phyloP scores from a whole-genome alignment of 768 basidiomycete genomes.

The Suillus placidus region DNA sequence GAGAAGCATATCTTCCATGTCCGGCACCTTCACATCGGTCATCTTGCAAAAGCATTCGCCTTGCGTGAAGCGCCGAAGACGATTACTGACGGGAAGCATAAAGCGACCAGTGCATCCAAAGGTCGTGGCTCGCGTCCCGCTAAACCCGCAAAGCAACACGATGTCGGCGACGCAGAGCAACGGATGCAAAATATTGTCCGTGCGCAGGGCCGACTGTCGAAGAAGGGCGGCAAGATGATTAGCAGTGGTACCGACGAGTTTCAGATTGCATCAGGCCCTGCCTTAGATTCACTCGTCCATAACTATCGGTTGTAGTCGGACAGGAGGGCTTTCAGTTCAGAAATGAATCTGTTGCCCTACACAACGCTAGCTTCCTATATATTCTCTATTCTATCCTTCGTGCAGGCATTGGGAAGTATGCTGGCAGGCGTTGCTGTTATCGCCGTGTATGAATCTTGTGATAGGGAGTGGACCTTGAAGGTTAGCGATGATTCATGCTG shows the following conservation, averaged over 20 bases:
- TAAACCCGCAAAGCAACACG: too few relatives aligned
- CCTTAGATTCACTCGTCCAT: slow-evolving; percentile 49
- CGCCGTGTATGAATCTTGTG: slow-evolving; percentile 7
- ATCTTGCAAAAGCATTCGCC: too few relatives aligned
- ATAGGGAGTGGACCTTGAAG: slow-evolving; percentile 2
- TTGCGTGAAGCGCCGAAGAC: slow-evolving; percentile 78
- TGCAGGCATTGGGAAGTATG: slow-evolving; percentile 6
- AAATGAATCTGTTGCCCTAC: slow-evolving; percentile 3
- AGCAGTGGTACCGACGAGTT: slow-evolving; percentile 72
- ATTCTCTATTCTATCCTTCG: slow-evolving; percentile 6
- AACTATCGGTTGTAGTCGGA: slow-evolving; percentile 18
- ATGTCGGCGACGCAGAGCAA: too few relatives aligned
- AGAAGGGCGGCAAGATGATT: slow-evolving; percentile 76
- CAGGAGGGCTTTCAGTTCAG: background rate
- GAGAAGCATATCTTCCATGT: too few relatives aligned
- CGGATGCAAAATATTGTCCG: too few relatives aligned
- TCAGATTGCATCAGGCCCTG: slow-evolving; percentile 69
- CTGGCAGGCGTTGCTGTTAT: background rate
- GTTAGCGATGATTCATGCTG: background rate
- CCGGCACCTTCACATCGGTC: too few relatives aligned
- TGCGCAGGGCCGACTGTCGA: slow-evolving; percentile 76
- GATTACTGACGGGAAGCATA: too few relatives aligned
- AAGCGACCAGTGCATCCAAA: too few relatives aligned
- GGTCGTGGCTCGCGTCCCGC: too few relatives aligned
- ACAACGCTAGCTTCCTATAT: background rate